Base-by-base conservation (phyloP, 2,329 filamentous ascomycete species). In the Rutstroemia sp. region DNA sequence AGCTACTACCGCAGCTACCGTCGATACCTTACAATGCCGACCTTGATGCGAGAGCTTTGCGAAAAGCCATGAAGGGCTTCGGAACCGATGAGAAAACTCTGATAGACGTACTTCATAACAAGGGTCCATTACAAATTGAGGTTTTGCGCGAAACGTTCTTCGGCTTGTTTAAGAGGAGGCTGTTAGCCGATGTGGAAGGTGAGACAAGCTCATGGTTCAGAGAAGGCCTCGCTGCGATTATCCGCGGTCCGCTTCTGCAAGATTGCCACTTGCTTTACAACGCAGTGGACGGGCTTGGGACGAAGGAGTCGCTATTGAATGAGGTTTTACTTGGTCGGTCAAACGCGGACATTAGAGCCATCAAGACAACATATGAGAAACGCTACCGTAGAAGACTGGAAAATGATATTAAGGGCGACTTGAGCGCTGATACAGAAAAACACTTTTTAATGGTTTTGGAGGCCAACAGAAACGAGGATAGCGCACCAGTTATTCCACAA, bases 11-110 rank as follows among this genome's bases (percentile, higher is more conserved):
- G 14, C 49, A 38, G 4, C 81, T 83, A 12, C 87, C 88, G 65
- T 75, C 81, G 47, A 87, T 89, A 45, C 77, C 81, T 30, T 86
- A 79, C 77, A 84, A 95, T 61, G 86, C 83, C 48, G 78, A 75
- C 3, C 73, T 76, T 12, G 84, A 94, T 64, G 87, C 89, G 0
- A 81, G 90, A 57, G 81, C 77, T 4, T 75, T 95, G 21, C 83
- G 89, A 53, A 80, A 80, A 63, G 89, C 92, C 2, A 96, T 96
- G 90, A 96, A 95, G 72, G 91, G 91, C 0, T 89, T 96, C 60
- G 92, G 92, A 36, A 96, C 92, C 0, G 84, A 97, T 66, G 92
- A 96, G 70, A 86, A 84, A 65, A 72, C 80, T 0, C 75, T 97
- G 16, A 92, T 95, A 61, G 75, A 76, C 2, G 75, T 86, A 3